These are phyloP conservation scores for Schizophyllum commune DNA, from an alignment of 1,284 basidiomycete genomes.

Conservation along the genomic window DNA sequence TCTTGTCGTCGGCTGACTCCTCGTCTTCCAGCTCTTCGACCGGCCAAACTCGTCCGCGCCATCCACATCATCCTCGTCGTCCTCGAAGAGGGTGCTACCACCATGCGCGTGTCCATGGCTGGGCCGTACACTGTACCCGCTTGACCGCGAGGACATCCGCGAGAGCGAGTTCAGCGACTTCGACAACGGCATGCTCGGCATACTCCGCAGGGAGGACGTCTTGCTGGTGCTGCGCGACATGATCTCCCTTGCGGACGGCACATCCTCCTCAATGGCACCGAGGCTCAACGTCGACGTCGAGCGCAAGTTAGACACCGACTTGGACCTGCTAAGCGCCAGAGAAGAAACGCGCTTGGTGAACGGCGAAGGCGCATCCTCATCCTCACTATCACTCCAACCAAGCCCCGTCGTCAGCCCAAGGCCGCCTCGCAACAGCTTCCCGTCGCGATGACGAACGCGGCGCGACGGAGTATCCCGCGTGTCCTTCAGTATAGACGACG, in stretches of 20 bases:
- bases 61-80: constrained; percentile 63
- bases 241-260: not conserved
- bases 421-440: constrained; percentile 56
- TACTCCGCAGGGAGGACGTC: not conserved
- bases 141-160: not conserved
- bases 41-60: constrained; percentile 10
- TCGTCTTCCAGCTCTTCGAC: not conserved
- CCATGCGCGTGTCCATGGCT: not conserved
- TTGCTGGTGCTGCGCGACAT: not conserved
- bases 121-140: not conserved
- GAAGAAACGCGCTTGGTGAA: constrained; percentile 56
- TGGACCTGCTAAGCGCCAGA: not conserved
- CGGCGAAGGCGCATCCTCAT: constrained; percentile 40
- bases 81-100: constrained; percentile 15
- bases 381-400: constrained; percentile 61
- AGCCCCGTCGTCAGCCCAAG: constrained; percentile 75
- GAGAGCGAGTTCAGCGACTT: not conserved
- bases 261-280: not conserved
- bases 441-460: constrained; percentile 64
- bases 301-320: not conserved
- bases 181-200: not conserved
- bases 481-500: constrained; percentile 52
- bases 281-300: not conserved
- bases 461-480: constrained; percentile 56
- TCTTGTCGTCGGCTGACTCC: not conserved